Percentiles rank a stretch among this genome's conserved stretches.
Conservation (phyloP, 108 stramenopile genomes). For the Chaetoceros tenuissimus region DNA sequence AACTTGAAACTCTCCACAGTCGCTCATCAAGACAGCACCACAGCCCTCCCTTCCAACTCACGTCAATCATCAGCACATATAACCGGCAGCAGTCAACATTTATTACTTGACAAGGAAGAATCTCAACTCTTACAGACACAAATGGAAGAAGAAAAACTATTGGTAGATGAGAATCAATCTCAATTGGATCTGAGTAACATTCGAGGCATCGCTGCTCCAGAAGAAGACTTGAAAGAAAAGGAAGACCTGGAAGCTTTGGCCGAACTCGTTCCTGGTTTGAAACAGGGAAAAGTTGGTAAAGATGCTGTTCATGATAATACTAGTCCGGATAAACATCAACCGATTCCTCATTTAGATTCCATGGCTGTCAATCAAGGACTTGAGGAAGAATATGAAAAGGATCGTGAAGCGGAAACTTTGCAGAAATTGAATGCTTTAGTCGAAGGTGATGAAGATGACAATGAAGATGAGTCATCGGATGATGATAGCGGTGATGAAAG, state of each 20-base stretch:
- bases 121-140: no score
- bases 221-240: slow-evolving; percentile 7
- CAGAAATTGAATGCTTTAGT: not conserved
- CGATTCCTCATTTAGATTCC: not conserved
- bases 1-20: no score
- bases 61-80: no score
- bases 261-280: slow-evolving; percentile 50
- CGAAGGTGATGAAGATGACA: not conserved
- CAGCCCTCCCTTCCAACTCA: no score
- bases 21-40: no score
- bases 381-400: not conserved
- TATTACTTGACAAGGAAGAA: no score
- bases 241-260: slow-evolving; percentile 47
- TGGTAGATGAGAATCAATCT: not conserved
- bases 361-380: not conserved
- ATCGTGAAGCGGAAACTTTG: not conserved
- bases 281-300: slow-evolving; percentile 9
- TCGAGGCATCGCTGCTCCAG: not conserved
- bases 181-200: not conserved
- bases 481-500: not conserved
- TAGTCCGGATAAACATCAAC: not conserved
- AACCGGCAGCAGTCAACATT: no score
- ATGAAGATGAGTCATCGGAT: not conserved
- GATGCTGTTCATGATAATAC: not conserved
- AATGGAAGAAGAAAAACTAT: not conserved